Base-by-base conservation (phyloP, 148 eudicot species). In the Rhododendron molle region DNA sequence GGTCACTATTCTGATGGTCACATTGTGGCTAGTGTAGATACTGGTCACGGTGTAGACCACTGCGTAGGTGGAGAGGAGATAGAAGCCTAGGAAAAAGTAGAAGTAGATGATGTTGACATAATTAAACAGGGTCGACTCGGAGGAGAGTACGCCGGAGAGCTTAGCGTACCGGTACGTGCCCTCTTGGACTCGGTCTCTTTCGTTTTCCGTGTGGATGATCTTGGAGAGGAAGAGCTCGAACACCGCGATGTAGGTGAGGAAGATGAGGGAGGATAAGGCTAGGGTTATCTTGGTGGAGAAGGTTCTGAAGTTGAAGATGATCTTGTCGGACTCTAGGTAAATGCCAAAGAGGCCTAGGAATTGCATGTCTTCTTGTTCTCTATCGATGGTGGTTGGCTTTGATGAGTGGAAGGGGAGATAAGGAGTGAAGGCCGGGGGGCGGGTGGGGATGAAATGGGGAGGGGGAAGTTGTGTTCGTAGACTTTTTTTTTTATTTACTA, bases 341-440 rank as follows among this genome's bases (percentile, higher is more conserved):
- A 88, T 88, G 69, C 86, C 88, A 62, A 83, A 80, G 85, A 86
- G 67, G 16, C 88, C 88, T 14, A 88, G 85, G 47, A 88, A 88
- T 76, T 88, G 88, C 62, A 86, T 47, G n/a, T 88, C 88, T 56
- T 88, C 90, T 86, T 86, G 90, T 50, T 86, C 90, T 86, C 76
- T 86, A 56, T 88, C 88, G 88, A 88, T 86, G 76, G 32, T 20
- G 30, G 8, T 38, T 76, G n/a, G 49, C 7, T 46, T 74, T 43
- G n/a, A 21, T 3, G 28, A 15, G 10, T 10, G 7, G 44, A 3
- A 5, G 76, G 60, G 14, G 38, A n/a, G 34, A 72, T 72, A 38
- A 38, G 18, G 76, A 72, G 21, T 14, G 46, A 10, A 62, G 65
- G 26, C 3, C 11, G 69, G 11, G n/a, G n/a, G n/a, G n/a, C n/a